Conservation (phyloP, 2,329 filamentous ascomycete genomes). For the Epichloe glyceriae region DNA sequence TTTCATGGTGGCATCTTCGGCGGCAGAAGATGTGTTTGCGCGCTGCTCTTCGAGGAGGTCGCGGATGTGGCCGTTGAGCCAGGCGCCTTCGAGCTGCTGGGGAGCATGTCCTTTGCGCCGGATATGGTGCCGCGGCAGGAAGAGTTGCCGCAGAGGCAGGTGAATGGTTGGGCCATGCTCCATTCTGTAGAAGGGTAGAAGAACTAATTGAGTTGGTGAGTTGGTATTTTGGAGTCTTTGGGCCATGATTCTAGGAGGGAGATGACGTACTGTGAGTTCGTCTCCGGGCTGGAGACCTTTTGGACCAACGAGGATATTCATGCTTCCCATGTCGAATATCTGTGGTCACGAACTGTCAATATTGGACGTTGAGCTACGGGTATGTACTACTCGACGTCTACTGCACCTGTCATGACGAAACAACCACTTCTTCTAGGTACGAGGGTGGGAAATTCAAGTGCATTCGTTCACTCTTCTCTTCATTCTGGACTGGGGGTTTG, state of each 20-base stretch:
- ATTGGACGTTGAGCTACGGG: background rate
- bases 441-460: background rate
- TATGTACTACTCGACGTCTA: background rate
- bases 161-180: conserved; percentile 59
- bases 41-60: conserved; percentile 31
- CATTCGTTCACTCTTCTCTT: too few relatives aligned
- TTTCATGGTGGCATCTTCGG: conserved; percentile 25
- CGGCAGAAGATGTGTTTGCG: conserved; percentile 6
- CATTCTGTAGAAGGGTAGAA: conserved; percentile 69
- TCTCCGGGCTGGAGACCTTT: conserved; percentile 41
- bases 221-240: background rate
- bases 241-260: background rate
- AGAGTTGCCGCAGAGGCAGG: conserved; percentile 46
- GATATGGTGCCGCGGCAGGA: conserved; percentile 48
- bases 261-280: conserved; percentile 38
- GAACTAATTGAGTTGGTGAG: conserved; percentile 29
- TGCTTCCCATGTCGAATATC: conserved; percentile 47
- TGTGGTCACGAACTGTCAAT: conserved; percentile 13
- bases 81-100: conserved; percentile 42
- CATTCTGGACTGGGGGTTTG: background rate
- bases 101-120: conserved; percentile 47
- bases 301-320: conserved; percentile 44
- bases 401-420: background rate
- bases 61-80: conserved; percentile 49
- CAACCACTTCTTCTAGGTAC: background rate